Evolutionary conservation across 2,329 filamentous ascomycete species (phyloP), one percentile per base, ranked within the genome.

Genomic region (Bipolaris gigantea): DNA sequence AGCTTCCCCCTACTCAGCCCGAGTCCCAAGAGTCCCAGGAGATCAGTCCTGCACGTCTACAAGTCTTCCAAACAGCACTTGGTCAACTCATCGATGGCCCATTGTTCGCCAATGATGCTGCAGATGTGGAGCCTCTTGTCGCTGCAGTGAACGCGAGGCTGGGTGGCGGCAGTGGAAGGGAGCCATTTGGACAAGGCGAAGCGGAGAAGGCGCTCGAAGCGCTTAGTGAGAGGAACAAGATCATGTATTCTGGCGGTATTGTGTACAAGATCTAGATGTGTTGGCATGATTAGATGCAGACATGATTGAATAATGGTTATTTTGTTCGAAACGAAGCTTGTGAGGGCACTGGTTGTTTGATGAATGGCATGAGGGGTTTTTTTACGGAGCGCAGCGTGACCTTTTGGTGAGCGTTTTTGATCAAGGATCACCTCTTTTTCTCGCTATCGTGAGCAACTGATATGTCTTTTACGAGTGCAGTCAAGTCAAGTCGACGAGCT

Each of bases 101-200:
- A 11, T 75, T 99, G n/a, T 99, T 99, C 71, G 85, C 87, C 30
- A 90, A 95, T 57, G 94, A 97, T 67, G 85, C 87, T 16, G 91
- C 92, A 13, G 83, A 88, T 56, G 82, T 97, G 2, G 84, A 86
- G 58, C 84, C 84, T 23, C 81, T 99, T 30, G 81, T 97, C 16
- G 82, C 81, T 3, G 89, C 89, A 8, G 89, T 99, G 46, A 99
- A 99, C 72, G 78, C 78, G 4, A 85, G 85, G 64, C 65, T 96
- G 42, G 81, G 83, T 13, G 82, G 81, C 4, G 84, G 83, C 6
- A 71, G 76, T n/a, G 76, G 82, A 5, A 82, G 83, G 7, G 75
- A 77, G 36, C 73, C 76, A 13, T 99, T 96, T 76, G 82, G 80
- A 23, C 82, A 82, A 34, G 79, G 79, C 0, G 94, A 99, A 75